A percentile compares a stretch with the other conserved stretches of the same genome.
Evolutionary conservation across 306 rosid genomes (phyloP).

Genomic region (Cicer bijugum): DNA sequence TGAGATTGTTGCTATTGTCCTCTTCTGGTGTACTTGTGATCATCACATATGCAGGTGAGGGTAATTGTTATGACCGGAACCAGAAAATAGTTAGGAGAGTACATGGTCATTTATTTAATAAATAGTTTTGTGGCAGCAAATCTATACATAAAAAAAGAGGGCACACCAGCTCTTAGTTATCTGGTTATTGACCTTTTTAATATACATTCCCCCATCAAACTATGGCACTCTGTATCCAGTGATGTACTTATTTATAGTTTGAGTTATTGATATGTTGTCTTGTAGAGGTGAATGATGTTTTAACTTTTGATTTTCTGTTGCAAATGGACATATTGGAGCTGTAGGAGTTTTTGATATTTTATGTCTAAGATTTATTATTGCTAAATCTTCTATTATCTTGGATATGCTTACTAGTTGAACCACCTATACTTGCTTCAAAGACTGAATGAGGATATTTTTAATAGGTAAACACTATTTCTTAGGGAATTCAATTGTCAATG

Average conservation of each 20-base stretch:
- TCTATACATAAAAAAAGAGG: slow-evolving; percentile 11
- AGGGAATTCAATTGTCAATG: slow-evolving; percentile 39
- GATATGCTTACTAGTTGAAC: slow-evolving; percentile 33
- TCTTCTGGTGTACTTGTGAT: background rate
- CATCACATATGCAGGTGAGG: slow-evolving; percentile 6
- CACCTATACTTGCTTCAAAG: slow-evolving; percentile 18
- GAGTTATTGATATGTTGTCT: slow-evolving; percentile 35
- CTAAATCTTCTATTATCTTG: slow-evolving; percentile 10
- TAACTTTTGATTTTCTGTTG: slow-evolving; percentile 26
- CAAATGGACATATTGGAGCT: slow-evolving; percentile 17
- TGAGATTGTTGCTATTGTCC: slow-evolving; percentile 5
- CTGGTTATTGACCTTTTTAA: slow-evolving; percentile 28
- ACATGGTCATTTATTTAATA: slow-evolving; percentile 1
- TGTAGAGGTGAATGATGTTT: slow-evolving; percentile 29
- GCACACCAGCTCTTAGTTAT: background rate
- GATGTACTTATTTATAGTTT: background rate
- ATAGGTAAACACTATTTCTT: background rate
- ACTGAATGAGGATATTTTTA: slow-evolving; percentile 1
- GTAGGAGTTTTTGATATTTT: slow-evolving; percentile 6
- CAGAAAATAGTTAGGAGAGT: slow-evolving; percentile 20
- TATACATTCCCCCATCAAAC: background rate
- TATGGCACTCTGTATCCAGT: slow-evolving; percentile 3
- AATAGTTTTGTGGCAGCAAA: slow-evolving; percentile 8
- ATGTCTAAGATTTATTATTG: slow-evolving; percentile 18
- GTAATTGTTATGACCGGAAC: background rate